Conservation (phyloP, 371 early-diverging fungal species). For the Mortierella sp. region DNA sequence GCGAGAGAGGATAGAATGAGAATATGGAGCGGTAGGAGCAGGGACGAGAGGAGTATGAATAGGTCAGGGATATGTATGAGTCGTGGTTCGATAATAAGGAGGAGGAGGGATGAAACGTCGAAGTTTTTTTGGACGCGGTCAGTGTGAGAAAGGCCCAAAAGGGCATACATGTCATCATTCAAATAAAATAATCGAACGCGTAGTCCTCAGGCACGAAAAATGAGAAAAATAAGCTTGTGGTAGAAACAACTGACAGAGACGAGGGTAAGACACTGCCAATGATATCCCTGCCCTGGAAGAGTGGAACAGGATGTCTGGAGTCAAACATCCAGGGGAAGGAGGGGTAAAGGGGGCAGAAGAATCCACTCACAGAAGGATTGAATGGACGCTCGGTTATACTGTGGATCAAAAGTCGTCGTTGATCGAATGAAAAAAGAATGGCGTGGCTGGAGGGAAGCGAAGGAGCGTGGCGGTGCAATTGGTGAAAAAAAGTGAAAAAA, state of each 20-base stretch:
- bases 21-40: conserved; percentile 1
- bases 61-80: background rate
- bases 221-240: background rate
- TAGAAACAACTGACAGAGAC: background rate
- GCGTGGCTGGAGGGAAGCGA: background rate
- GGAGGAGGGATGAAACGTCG: conserved; percentile 4
- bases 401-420: background rate
- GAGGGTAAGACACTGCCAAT: conserved; percentile 7
- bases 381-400: background rate
- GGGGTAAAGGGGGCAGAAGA: too few relatives aligned
- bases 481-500: background rate
- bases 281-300: background rate
- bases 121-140: background rate
- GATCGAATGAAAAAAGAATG: background rate
- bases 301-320: conserved; percentile 1
- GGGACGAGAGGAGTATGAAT: background rate
- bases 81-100: background rate
- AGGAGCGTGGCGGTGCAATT: background rate
- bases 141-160: background rate
- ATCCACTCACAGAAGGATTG: background rate
- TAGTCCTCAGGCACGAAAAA: background rate
- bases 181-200: background rate
- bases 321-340: background rate
- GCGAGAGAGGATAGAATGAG: background rate
- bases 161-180: background rate